phyloP scores from a whole-genome alignment of 2,329 filamentous ascomycete species.

The Claviceps humidiphila region DNA sequence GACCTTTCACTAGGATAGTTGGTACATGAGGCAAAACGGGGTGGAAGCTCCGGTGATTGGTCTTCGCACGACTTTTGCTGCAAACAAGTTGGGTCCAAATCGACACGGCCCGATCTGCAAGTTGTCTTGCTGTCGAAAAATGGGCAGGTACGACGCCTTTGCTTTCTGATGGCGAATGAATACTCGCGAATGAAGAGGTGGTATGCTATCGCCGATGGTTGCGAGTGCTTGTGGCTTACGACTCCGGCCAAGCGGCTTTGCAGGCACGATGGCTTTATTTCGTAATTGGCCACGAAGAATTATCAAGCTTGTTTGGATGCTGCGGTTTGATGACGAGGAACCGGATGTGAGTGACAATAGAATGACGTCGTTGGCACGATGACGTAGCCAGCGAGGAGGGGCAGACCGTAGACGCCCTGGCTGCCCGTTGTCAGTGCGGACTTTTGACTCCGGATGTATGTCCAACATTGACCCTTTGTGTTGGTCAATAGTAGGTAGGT shows the following conservation, averaged over 20 bases:
- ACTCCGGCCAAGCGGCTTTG: background rate
- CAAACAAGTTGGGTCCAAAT: background rate
- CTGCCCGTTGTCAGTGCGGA: background rate
- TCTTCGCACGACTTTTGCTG: background rate
- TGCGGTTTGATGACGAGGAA: too few relatives aligned
- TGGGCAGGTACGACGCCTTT: too few relatives aligned
- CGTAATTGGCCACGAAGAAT: background rate
- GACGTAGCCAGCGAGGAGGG: background rate
- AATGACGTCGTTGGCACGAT: background rate
- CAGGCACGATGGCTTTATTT: background rate
- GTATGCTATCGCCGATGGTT: too few relatives aligned
- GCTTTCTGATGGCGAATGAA: too few relatives aligned
- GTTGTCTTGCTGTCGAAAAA: background rate
- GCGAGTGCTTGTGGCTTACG: background rate
- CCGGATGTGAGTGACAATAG: background rate
- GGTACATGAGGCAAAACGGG: background rate
- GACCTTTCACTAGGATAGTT: background rate
- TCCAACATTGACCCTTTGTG: background rate
- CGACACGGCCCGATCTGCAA: background rate
- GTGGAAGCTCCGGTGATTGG: conserved; percentile 2
- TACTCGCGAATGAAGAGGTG: too few relatives aligned
- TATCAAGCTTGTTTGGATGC: too few relatives aligned
- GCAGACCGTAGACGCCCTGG: background rate
- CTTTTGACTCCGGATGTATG: background rate
- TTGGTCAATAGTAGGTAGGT: too few relatives aligned